Percentiles rank a stretch among this genome's conserved stretches.
phyloP scores from a whole-genome alignment of 78 protist species.

The Emiliania huxleyi region DNA sequence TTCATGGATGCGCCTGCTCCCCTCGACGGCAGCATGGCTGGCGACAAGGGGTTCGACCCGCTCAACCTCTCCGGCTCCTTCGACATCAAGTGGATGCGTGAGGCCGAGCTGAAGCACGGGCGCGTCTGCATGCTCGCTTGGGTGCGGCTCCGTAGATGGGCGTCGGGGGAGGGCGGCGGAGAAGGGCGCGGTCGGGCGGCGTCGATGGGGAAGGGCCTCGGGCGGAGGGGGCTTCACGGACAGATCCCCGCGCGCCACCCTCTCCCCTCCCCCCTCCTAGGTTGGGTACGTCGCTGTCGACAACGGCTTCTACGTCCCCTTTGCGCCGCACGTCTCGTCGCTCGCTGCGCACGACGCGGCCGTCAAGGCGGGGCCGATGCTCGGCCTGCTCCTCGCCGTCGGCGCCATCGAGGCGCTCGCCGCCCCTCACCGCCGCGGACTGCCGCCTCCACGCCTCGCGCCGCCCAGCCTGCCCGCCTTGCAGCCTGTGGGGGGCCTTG shows the following conservation, averaged over 20 bases:
- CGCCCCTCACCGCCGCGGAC: no score
- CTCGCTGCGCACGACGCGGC: slow-evolving; percentile 17
- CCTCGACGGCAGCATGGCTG: background rate
- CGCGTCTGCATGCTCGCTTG: slow-evolving; percentile 12
- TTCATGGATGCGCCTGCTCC: background rate
- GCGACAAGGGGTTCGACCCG: slow-evolving; percentile 26
- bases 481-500: no score
- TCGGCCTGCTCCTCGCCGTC: background rate
- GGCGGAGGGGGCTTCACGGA: no score
- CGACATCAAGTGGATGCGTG: background rate
- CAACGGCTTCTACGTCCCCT: background rate
- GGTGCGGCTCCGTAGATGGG: no score
- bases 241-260: no score
- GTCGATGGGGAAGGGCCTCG: no score
- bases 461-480: no score
- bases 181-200: no score
- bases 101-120: slow-evolving; percentile 23
- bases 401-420: background rate
- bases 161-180: no score
- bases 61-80: background rate
- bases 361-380: background rate
- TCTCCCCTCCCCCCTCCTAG: no score
- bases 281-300: background rate
- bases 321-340: background rate
- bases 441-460: no score